Evolutionary conservation across 78 protist genomes (phyloP).

Genomic region (Protostelium mycophagum): DNA sequence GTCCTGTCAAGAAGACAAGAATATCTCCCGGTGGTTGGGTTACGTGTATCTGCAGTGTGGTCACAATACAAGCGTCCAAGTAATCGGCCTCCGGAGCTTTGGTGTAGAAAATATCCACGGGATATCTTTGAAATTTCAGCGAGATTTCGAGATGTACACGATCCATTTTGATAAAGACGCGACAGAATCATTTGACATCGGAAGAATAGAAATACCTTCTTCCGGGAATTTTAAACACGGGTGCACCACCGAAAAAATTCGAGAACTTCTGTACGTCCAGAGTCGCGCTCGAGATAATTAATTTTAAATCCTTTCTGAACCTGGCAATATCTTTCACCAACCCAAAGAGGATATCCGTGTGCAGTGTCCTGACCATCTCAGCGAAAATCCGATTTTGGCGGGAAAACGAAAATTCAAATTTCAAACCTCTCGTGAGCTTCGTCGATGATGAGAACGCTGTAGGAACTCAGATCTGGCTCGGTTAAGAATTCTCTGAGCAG

Average conservation of each 20-base stretch:
- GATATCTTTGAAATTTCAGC: slow-evolving; percentile 5
- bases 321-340: slow-evolving; percentile 81
- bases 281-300: slow-evolving; percentile 92
- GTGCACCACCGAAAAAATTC: slow-evolving; percentile 90
- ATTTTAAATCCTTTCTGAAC: slow-evolving; percentile 83
- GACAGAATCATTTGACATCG: background rate
- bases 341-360: slow-evolving; percentile 97
- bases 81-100: slow-evolving; percentile 96
- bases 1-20: slow-evolving; percentile 97
- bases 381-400: too few species aligned
- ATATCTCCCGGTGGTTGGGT: slow-evolving; percentile 89
- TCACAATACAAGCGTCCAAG: slow-evolving; percentile 90
- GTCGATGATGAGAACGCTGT: slow-evolving; percentile 93
- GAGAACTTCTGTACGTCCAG: slow-evolving; percentile 95
- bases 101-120: slow-evolving; percentile 92
- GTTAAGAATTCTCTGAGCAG: slow-evolving; percentile 90
- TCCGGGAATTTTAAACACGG: slow-evolving; percentile 83
- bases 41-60: slow-evolving; percentile 95
- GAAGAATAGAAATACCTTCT: slow-evolving; percentile 59
- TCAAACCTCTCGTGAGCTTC: slow-evolving; percentile 99
- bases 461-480: slow-evolving; percentile 83
- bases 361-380: too few species aligned
- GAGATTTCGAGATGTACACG: slow-evolving; percentile 8
- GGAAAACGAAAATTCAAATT: too few species aligned
- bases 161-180: background rate